Evolutionary conservation across 73 alveolate genomes (phyloP).

Genomic region (Effrenium voratum): DNA sequence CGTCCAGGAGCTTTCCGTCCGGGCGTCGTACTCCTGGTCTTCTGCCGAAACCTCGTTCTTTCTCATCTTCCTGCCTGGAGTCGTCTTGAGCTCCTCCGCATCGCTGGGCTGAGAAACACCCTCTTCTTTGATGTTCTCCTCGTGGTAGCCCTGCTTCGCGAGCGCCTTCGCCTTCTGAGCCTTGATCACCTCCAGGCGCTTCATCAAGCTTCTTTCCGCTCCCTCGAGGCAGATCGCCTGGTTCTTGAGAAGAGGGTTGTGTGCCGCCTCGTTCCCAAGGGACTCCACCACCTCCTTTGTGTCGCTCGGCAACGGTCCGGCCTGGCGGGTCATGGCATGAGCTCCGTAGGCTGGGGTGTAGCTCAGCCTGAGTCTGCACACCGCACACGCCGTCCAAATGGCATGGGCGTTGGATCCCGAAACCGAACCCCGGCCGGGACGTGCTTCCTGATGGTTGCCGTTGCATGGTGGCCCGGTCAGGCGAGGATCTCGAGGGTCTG

Average conservation of each 20-base stretch:
- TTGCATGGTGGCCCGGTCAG: not conserved
- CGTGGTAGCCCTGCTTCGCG: too few species aligned
- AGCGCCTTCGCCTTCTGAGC: not conserved
- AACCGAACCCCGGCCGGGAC: too few species aligned
- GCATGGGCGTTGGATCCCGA: not conserved
- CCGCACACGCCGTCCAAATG: not conserved
- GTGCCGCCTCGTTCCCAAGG: not conserved
- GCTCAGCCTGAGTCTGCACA: not conserved
- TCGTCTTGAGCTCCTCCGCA: too few species aligned
- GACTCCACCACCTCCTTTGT: not conserved
- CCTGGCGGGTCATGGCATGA: not conserved
- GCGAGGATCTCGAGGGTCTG: not conserved
- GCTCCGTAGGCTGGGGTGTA: not conserved
- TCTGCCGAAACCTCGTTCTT: too few species aligned
- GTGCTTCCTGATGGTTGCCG: not conserved
- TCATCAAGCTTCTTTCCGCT: not conserved
- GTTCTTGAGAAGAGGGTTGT: not conserved
- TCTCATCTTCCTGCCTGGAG: too few species aligned
- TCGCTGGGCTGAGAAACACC: too few species aligned
- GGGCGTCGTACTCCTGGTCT: too few species aligned
- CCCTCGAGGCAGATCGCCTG: not conserved
- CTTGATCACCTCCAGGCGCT: not conserved
- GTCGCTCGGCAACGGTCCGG: not conserved
- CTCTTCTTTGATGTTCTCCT: too few species aligned
- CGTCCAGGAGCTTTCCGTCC: too few species aligned